These are phyloP conservation scores for Rhizopogon roseolus DNA, from an alignment of 768 basidiomycete species.

Conservation along the genomic window DNA sequence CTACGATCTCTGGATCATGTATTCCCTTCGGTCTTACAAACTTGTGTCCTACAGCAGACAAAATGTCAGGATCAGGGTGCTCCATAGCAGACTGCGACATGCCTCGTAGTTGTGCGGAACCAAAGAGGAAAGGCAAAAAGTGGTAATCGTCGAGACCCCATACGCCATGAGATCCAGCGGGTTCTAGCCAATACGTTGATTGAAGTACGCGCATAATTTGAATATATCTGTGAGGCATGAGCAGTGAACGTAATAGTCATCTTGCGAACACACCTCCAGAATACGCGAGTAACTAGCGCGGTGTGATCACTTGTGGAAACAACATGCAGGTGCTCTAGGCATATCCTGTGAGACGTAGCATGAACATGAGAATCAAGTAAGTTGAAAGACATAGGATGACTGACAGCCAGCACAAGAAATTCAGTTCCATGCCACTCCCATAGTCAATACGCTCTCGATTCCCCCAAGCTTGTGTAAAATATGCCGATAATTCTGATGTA, in stretches of 20 bases:
- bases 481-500: constrained; percentile 66
- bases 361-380: background rate
- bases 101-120: constrained; percentile 74
- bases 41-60: constrained; percentile 62
- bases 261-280: constrained; percentile 65
- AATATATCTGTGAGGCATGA: constrained; percentile 49
- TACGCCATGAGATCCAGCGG: constrained; percentile 98
- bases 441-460: constrained; percentile 92
- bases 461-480: constrained; percentile 89
- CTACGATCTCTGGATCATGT: constrained; percentile 85
- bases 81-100: constrained; percentile 2
- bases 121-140: constrained; percentile 89
- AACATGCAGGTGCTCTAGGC: constrained; percentile 68
- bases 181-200: constrained; percentile 95
- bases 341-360: constrained; percentile 52
- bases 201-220: constrained; percentile 82
- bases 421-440: constrained; percentile 99
- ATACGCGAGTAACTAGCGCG: constrained; percentile 76
- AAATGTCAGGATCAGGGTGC: background rate
- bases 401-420: constrained; percentile 95
- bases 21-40: constrained; percentile 90
- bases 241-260: background rate
- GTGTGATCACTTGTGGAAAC: constrained; percentile 60
- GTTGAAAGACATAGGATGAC: constrained; percentile 21
- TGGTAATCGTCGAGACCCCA: constrained; percentile 98